Conservation (phyloP, 306 rosid genomes). For the Coriaria nepalensis region DNA sequence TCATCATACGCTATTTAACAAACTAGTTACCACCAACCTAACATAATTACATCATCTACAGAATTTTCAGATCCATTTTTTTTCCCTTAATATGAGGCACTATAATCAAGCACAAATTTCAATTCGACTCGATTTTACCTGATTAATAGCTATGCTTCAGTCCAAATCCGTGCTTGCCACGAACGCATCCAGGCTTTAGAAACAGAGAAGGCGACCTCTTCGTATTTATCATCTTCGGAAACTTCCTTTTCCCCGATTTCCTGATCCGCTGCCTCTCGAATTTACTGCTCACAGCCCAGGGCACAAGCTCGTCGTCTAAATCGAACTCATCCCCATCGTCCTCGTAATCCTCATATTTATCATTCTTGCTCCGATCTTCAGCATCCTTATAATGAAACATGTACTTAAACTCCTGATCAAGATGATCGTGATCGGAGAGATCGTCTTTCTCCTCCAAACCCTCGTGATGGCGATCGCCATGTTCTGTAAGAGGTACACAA, state of each 20-base stretch:
- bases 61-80: no score
- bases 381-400: background rate
- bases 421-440: background rate
- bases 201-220: slow-evolving; percentile 42
- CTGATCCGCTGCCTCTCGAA: slow-evolving; percentile 77
- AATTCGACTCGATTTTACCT: background rate
- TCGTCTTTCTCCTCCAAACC: no score
- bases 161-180: slow-evolving; percentile 82
- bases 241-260: slow-evolving; percentile 75
- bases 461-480: no score
- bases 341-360: slow-evolving; percentile 4
- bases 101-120: no score
- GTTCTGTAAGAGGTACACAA: no score
- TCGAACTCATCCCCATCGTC: slow-evolving; percentile 26
- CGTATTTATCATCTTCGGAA: slow-evolving; percentile 46
- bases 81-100: no score
- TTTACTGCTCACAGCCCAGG: slow-evolving; percentile 55
- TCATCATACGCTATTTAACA: no score
- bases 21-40: no score
- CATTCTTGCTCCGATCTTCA: background rate
- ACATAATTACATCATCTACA: no score
- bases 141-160: slow-evolving; percentile 50
- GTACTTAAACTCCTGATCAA: background rate
- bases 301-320: slow-evolving; percentile 79
- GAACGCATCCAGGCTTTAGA: slow-evolving; percentile 68